Conservation (phyloP, 495 filamentous ascomycete species). For the Aspergillus indologenus region DNA sequence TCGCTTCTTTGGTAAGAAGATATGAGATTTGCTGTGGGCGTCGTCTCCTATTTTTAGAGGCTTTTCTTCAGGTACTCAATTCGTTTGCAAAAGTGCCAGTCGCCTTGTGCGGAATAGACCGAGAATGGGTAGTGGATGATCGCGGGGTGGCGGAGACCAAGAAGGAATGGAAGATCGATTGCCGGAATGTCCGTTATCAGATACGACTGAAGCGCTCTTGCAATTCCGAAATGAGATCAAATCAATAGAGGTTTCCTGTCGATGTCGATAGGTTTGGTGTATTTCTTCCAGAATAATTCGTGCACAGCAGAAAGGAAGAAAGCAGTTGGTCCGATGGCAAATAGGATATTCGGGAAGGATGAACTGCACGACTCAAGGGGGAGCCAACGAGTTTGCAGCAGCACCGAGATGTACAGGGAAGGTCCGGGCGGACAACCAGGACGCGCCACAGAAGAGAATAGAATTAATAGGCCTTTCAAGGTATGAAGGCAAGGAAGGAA, state of each 20-base stretch:
- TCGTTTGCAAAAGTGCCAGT: slow-evolving; percentile 13
- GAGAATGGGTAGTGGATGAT: slow-evolving; percentile 36
- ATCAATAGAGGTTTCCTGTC: slow-evolving; percentile 16
- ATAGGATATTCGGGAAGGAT: slow-evolving; percentile 9
- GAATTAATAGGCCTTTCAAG: slow-evolving; percentile 21
- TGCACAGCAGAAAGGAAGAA: slow-evolving; percentile 30
- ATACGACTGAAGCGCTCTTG: slow-evolving; percentile 10
- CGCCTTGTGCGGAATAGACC: slow-evolving; percentile 15
- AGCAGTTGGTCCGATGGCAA: slow-evolving; percentile 5
- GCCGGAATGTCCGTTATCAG: slow-evolving; percentile 34
- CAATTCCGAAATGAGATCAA: neutral
- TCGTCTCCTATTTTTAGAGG: slow-evolving; percentile 24
- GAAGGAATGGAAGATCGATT: slow-evolving; percentile 34
- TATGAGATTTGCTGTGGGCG: neutral
- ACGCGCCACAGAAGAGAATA: slow-evolving; percentile 30
- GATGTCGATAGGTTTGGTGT: neutral
- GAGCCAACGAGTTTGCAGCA: slow-evolving; percentile 20
- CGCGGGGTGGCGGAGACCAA: slow-evolving; percentile 28
- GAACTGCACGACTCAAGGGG: slow-evolving; percentile 25
- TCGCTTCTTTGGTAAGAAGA: slow-evolving; percentile 9
- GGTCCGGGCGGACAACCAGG: slow-evolving; percentile 41
- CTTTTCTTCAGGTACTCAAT: slow-evolving; percentile 1
- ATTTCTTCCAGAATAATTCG: slow-evolving; percentile 19
- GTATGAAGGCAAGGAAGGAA: slow-evolving; percentile 35
- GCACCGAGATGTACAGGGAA: slow-evolving; percentile 18